Percentiles rank a stretch among this genome's conserved stretches.
Evolutionary conservation across 371 early-diverging fungal genomes (phyloP).

Genomic region (Rhizopus delemar): DNA sequence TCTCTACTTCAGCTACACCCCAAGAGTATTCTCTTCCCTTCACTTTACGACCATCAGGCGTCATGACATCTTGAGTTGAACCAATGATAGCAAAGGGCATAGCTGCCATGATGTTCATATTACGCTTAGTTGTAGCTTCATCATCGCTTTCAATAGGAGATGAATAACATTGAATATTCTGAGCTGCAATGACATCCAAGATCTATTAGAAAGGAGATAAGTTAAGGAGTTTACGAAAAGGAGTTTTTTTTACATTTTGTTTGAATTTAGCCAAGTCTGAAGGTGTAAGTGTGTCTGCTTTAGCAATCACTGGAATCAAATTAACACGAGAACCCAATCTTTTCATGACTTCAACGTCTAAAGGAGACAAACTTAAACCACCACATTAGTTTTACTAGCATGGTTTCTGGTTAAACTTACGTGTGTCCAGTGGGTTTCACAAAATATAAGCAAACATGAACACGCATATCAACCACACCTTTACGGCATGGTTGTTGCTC

Average conservation of each 20-base stretch:
- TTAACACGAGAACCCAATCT: conserved; percentile 78
- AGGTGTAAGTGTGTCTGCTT: conserved; percentile 71
- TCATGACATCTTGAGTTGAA: conserved; percentile 74
- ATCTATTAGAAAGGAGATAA: conserved; percentile 41
- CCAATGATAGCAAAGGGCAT: conserved; percentile 95
- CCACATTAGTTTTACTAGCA: conserved; percentile 3
- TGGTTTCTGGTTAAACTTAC: conserved; percentile 31
- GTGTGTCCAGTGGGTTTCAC: conserved; percentile 84
- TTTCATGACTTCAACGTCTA: conserved; percentile 90
- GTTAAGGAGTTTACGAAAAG: neutral
- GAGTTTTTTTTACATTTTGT: conserved; percentile 50
- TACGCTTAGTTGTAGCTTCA: conserved; percentile 71
- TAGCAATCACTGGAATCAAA: conserved; percentile 79
- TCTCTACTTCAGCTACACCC: conserved; percentile 92
- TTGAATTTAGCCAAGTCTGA: conserved; percentile 78
- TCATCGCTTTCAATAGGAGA: conserved; percentile 83
- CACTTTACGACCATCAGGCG: conserved; percentile 67
- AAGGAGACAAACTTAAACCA: conserved; percentile 40
- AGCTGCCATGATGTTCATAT: conserved; percentile 76
- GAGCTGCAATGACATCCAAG: conserved; percentile 66
- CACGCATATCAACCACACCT: conserved; percentile 63
- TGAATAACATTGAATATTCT: conserved; percentile 71
- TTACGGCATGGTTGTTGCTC: conserved; percentile 55
- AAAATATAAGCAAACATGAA: conserved; percentile 91
- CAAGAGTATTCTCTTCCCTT: conserved; percentile 88